Percentiles rank a stretch among this genome's conserved stretches.
Evolutionary conservation across 805 yeast genomes (phyloP).

Genomic region (Blastobotrys robertii): DNA sequence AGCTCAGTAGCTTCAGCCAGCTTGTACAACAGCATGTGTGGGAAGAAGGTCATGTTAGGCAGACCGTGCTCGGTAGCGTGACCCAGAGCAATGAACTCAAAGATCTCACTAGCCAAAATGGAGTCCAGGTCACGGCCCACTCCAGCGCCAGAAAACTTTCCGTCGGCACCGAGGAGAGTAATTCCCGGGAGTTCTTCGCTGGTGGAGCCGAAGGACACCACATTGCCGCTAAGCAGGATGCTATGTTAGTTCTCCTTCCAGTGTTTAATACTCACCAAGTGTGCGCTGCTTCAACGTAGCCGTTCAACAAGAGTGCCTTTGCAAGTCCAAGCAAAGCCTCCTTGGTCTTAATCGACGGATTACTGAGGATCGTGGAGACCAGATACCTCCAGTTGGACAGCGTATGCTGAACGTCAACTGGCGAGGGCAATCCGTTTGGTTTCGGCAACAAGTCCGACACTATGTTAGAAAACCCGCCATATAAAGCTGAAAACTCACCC

Average conservation of each 20-base stretch:
- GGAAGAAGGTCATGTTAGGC: slow-evolving; percentile 22
- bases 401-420: background rate
- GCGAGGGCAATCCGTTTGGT: slow-evolving; percentile 4
- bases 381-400: slow-evolving; percentile 25
- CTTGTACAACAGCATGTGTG: slow-evolving; percentile 52
- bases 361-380: slow-evolving; percentile 23
- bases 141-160: slow-evolving; percentile 28
- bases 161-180: slow-evolving; percentile 22
- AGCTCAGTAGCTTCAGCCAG: slow-evolving; percentile 57
- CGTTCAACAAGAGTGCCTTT: slow-evolving; percentile 27
- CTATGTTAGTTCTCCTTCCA: slow-evolving; percentile 7
- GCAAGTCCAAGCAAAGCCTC: slow-evolving; percentile 31
- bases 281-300: slow-evolving; percentile 33
- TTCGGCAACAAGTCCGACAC: slow-evolving; percentile 4
- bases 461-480: background rate
- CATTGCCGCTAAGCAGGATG: slow-evolving; percentile 23
- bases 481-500: slow-evolving; percentile 7
- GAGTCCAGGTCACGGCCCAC: slow-evolving; percentile 39
- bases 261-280: slow-evolving; percentile 21
- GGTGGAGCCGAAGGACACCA: slow-evolving; percentile 20
- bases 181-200: slow-evolving; percentile 14
- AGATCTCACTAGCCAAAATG: slow-evolving; percentile 54
- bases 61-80: slow-evolving; percentile 23
- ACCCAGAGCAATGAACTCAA: slow-evolving; percentile 44
- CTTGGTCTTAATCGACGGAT: slow-evolving; percentile 19